Evolutionary conservation across 2,329 filamentous ascomycete genomes (phyloP), one percentile per base, ranked within the genome.

Genomic region (Penicillium aurantiogriseum): DNA sequence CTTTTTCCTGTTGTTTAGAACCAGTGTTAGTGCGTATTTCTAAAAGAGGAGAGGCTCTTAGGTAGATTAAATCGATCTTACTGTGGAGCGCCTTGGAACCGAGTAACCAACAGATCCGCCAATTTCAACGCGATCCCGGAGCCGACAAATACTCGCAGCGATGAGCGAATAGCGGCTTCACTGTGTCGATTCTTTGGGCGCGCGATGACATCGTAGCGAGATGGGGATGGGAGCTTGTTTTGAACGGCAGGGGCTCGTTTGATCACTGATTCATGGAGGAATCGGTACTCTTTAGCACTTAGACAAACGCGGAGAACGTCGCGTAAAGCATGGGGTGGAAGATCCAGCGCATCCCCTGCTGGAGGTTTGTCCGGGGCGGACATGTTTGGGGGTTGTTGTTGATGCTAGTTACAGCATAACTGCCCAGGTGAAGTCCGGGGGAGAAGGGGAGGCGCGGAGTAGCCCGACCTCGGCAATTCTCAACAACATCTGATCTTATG

Each of bases 271-370:
- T 88, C 88, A 74, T 96, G 91, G 19, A 97, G 83, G 1, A 88
- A 79, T 64, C 90, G 88, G 75, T 97, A 97, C 74, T 97, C 92
- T 73, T 88, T 86, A 42, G 91, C 87, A 71, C 92, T 91, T 52
- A 87, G 75, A 57, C 90, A 94, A 76, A 96, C 92, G 64, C 92
- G 88, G 58, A 97, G 81, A 43, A 91, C 88, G 74, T 94, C 95
- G 74, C 90, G 90, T 56, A 95, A 82, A 61, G 95, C 82, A 8
- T 89, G 88, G 5, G 90, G 88, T 64, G 93, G 89, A 58, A 82
- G 56, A 33, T 63, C 63, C 25, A 50, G 46, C n/a, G 54, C 46
- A 36, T 59, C 49, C 42, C 40, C 53, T 15, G 58, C 51, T 48
- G 63, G 25, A 33, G 46, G n/a, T 25, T 58, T 57, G 51, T 63